A percentile compares a stretch with the other conserved stretches of the same genome.
phyloP scores from a whole-genome alignment of 2,329 filamentous ascomycete genomes.

The Pseudogymnoascus sp. region DNA sequence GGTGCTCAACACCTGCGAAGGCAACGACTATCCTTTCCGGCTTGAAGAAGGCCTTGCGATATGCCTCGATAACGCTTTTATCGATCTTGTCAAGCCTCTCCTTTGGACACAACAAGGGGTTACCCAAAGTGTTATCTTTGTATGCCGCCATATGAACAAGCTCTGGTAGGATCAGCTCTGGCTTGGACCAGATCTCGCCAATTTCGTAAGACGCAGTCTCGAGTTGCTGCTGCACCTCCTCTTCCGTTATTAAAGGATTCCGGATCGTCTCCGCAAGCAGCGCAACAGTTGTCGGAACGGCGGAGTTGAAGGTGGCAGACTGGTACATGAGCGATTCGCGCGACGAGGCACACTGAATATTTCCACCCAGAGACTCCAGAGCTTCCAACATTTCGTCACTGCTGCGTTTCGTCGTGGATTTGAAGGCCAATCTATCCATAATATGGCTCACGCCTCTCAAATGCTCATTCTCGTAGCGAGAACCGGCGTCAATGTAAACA shows the following conservation, averaged over 20 bases:
- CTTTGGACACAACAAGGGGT: slow-evolving; percentile 82
- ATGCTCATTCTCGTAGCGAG: slow-evolving; percentile 79
- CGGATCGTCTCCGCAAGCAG: slow-evolving; percentile 91
- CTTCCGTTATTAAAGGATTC: slow-evolving; percentile 72
- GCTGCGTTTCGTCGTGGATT: slow-evolving; percentile 63
- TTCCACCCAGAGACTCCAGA: slow-evolving; percentile 82
- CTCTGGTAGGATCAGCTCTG: slow-evolving; percentile 90
- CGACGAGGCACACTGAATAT: slow-evolving; percentile 93
- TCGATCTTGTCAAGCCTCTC: slow-evolving; percentile 73
- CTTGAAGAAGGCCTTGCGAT: slow-evolving; percentile 74
- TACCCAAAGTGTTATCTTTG: slow-evolving; percentile 91
- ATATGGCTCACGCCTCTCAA: slow-evolving; percentile 91
- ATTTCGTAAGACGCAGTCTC: slow-evolving; percentile 94
- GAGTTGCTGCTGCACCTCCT: slow-evolving; percentile 79
- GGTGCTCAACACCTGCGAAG: slow-evolving; percentile 84
- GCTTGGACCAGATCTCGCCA: slow-evolving; percentile 94
- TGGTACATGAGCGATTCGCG: slow-evolving; percentile 98
- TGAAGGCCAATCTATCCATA: slow-evolving; percentile 91
- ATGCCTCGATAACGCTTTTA: slow-evolving; percentile 63
- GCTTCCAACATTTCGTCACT: slow-evolving; percentile 81
- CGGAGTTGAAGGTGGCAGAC: slow-evolving; percentile 91
- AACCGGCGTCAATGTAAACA: slow-evolving; percentile 92
- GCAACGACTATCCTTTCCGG: slow-evolving; percentile 91
- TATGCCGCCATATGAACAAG: slow-evolving; percentile 92
- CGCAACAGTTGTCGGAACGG: slow-evolving; percentile 72